Percentiles rank a stretch among this genome's conserved stretches.
These are phyloP conservation scores for Ophiostoma triangulosporum DNA, from an alignment of 2,329 filamentous ascomycete genomes.

Conservation along the genomic window DNA sequence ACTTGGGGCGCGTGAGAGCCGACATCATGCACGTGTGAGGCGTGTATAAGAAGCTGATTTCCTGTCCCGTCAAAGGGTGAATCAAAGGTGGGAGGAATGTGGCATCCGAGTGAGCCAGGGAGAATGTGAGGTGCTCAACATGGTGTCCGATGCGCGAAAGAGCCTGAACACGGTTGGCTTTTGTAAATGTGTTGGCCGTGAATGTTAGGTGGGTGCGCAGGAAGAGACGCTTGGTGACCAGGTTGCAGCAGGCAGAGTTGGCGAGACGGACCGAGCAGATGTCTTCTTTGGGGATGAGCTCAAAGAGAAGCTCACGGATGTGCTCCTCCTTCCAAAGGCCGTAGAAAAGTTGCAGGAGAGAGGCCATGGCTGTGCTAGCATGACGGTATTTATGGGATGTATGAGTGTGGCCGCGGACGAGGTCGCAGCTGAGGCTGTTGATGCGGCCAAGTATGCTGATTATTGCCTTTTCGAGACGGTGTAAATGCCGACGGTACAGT, in stretches of 20 bases:
- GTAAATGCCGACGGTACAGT: not conserved
- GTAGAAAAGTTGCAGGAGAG: conserved; percentile 37
- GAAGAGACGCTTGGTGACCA: conserved; percentile 58
- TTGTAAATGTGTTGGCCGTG: conserved; percentile 61
- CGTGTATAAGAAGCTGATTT: conserved; percentile 70
- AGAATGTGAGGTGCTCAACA: conserved; percentile 66
- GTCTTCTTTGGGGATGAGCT: conserved; percentile 34
- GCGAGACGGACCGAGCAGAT: conserved; percentile 49
- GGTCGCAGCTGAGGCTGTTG: not conserved
- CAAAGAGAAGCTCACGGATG: conserved; percentile 37
- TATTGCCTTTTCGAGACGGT: not conserved
- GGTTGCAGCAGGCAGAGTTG: conserved; percentile 56
- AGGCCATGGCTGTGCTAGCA: conserved; percentile 31
- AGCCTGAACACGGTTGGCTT: conserved; percentile 57
- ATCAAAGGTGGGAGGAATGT: conserved; percentile 78
- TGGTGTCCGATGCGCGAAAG: conserved; percentile 66
- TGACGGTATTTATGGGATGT: conserved; percentile 20
- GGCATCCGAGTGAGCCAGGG: conserved; percentile 59
- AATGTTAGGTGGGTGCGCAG: conserved; percentile 56
- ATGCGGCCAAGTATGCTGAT: not conserved
- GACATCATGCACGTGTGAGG: conserved; percentile 56
- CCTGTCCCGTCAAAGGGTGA: conserved; percentile 60
- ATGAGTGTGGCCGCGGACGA: not conserved
- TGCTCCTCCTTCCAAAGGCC: conserved; percentile 39
- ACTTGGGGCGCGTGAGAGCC: conserved; percentile 55